Evolutionary conservation across 371 early-diverging fungal species (phyloP), one percentile per base, ranked within the genome.

Genomic region (Mucor irregularis): DNA sequence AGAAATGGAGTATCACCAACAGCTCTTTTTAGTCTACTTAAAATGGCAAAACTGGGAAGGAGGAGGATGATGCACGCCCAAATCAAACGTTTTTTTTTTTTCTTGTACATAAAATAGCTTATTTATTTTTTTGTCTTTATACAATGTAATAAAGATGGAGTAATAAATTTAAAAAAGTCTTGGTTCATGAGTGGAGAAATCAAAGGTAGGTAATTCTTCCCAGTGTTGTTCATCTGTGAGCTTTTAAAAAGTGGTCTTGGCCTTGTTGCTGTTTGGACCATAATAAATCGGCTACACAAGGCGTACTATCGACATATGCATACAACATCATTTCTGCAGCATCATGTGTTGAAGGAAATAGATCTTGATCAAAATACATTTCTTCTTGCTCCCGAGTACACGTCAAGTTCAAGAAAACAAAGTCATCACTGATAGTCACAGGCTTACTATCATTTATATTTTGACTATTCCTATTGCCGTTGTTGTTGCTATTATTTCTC

Each of bases 131-230:
- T 40, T 42, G 10, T 21, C 21, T 24, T 42, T 14, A 22, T 42
- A 1, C 42, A 42, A 11, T n/a, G 16, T n/a, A 35, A 35, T n/a
- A 35, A 35, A 14, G 16, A 35, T n/a, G 16, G 16, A 14, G 16
- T n/a, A 11, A 35, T 13, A 21, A 21, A 42, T 42, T 24, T 42
- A 42, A 22, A 42, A 24, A 21, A 21, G 24, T 0, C 13, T 42
- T 40, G 55, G 58, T 42, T 64, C 59, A 50, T 64, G 64, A 39
- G 64, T 64, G 25, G 64, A 64, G 26, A 39, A 58, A n/a, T 22
- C 38, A 35, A 54, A 22, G 0, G 24, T 14, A 16, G 56, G 56
- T 29, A 51, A 16, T 14, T 58, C 53, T 4, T 28, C 6, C 31
- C 44, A 53, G 34, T 63, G 58, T 49, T 52, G 45, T 38, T 50